These are phyloP conservation scores for Boletus patriciae DNA, from an alignment of 768 basidiomycete species.

Conservation along the genomic window DNA sequence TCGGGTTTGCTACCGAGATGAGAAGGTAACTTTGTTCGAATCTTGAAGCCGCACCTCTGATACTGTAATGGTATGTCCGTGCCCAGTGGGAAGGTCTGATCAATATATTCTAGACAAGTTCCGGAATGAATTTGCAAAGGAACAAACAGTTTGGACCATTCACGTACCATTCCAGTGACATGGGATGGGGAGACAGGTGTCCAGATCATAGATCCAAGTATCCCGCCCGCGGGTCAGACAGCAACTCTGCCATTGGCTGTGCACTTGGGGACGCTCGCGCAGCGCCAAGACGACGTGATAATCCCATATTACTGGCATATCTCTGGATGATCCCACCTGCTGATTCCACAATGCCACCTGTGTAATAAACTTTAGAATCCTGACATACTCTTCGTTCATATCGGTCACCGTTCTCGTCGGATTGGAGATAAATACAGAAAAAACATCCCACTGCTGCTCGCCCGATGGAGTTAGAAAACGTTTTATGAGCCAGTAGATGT, in stretches of 20 bases:
- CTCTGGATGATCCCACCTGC: slow-evolving; percentile 38
- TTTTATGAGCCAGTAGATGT: slow-evolving; percentile 59
- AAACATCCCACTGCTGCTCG: slow-evolving; percentile 46
- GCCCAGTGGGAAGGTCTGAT: slow-evolving; percentile 42
- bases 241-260: background rate
- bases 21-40: background rate
- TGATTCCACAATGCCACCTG: slow-evolving; percentile 71
- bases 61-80: slow-evolving; percentile 34
- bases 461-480: slow-evolving; percentile 38
- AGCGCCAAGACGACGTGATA: slow-evolving; percentile 70
- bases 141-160: background rate
- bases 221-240: slow-evolving; percentile 11
- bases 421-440: slow-evolving; percentile 68
- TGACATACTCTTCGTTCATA: background rate
- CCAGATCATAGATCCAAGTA: slow-evolving; percentile 71
- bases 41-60: slow-evolving; percentile 47
- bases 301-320: slow-evolving; percentile 62
- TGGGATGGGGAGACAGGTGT: slow-evolving; percentile 53
- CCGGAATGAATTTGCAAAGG: slow-evolving; percentile 17
- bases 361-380: slow-evolving; percentile 7
- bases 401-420: slow-evolving; percentile 49
- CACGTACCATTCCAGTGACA: slow-evolving; percentile 50
- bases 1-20: slow-evolving; percentile 6
- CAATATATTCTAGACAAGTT: slow-evolving; percentile 44
- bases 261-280: slow-evolving; percentile 29